Percentiles rank a stretch among this genome's conserved stretches.
phyloP scores from a whole-genome alignment of 352 stramenopile genomes.

The Phytophthora cactorum region DNA sequence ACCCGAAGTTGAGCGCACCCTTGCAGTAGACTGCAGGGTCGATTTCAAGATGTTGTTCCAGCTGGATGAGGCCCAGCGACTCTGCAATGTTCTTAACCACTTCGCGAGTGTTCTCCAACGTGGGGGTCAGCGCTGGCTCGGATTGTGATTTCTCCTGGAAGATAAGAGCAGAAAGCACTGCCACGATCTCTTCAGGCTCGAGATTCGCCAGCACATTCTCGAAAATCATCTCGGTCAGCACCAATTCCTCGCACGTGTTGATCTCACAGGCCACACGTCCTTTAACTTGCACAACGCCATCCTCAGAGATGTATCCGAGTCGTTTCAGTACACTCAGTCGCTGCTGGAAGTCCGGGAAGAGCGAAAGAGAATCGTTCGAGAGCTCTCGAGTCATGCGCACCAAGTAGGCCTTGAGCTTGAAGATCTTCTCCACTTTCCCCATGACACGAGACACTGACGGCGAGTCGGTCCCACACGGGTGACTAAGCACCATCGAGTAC shows the following conservation, averaged over 20 bases:
- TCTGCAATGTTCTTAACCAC: conserved; percentile 89
- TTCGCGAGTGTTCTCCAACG: conserved; percentile 80
- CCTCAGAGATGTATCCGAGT: conserved; percentile 94
- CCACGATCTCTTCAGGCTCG: conserved; percentile 97
- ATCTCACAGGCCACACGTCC: conserved; percentile 98
- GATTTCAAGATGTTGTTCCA: conserved; percentile 86
- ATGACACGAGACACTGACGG: conserved; percentile 57
- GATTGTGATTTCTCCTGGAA: conserved; percentile 96
- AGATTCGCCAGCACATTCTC: conserved; percentile 97
- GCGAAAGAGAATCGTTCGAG: conserved; percentile 91
- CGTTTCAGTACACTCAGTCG: conserved; percentile 92
- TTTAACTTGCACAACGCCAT: conserved; percentile 94
- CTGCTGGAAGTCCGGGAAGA: conserved; percentile 98
- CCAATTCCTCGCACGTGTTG: conserved; percentile 98
- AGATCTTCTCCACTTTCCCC: conserved; percentile 75
- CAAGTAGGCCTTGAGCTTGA: conserved; percentile 76
- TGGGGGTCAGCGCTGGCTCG: conserved; percentile 73
- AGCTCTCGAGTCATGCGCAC: conserved; percentile 62
- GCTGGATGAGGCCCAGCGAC: conserved; percentile 80
- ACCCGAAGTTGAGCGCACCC: conserved; percentile 94
- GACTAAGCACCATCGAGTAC: conserved; percentile 53
- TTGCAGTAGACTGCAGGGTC: conserved; percentile 93
- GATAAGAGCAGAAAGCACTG: conserved; percentile 95
- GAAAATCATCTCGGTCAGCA: conserved; percentile 99
- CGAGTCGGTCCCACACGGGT: conserved; percentile 52